Evolutionary conservation across 2,329 filamentous ascomycete species (phyloP).

Genomic region (Epichloe festucae): DNA sequence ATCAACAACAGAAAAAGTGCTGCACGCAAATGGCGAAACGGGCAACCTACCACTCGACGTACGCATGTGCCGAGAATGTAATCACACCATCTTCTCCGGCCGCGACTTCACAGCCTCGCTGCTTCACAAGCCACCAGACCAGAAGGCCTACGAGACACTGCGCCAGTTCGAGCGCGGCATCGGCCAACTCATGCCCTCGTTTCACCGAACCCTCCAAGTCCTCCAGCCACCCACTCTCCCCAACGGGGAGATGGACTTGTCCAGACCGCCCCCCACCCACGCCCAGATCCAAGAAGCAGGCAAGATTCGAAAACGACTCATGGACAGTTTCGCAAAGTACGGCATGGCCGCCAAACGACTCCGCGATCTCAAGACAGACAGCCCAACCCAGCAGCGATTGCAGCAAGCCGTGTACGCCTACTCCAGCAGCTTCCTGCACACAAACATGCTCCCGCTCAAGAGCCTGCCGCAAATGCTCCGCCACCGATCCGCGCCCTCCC

Average conservation of each 20-base stretch:
- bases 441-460: slow-evolving; percentile 83
- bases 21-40: slow-evolving; percentile 12
- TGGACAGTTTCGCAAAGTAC: slow-evolving; percentile 82
- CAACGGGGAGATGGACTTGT: slow-evolving; percentile 23
- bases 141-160: slow-evolving; percentile 71
- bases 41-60: slow-evolving; percentile 61
- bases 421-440: slow-evolving; percentile 70
- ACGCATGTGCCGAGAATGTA: slow-evolving; percentile 87
- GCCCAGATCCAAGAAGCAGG: slow-evolving; percentile 72
- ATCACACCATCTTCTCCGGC: slow-evolving; percentile 44
- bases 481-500: slow-evolving; percentile 22
- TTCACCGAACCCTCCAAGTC: slow-evolving; percentile 62
- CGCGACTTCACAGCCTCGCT: slow-evolving; percentile 67
- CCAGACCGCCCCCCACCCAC: slow-evolving; percentile 36
- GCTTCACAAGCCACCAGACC: slow-evolving; percentile 54
- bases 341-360: slow-evolving; percentile 70
- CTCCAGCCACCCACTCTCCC: slow-evolving; percentile 45
- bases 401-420: slow-evolving; percentile 75
- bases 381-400: slow-evolving; percentile 56
- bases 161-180: slow-evolving; percentile 83
- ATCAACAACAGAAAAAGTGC: slow-evolving; percentile 33
- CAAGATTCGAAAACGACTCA: slow-evolving; percentile 79
- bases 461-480: slow-evolving; percentile 54
- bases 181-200: slow-evolving; percentile 64
- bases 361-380: slow-evolving; percentile 63